phyloP scores from a whole-genome alignment of 306 rosid species.

The Pterocarpus santalinus region DNA sequence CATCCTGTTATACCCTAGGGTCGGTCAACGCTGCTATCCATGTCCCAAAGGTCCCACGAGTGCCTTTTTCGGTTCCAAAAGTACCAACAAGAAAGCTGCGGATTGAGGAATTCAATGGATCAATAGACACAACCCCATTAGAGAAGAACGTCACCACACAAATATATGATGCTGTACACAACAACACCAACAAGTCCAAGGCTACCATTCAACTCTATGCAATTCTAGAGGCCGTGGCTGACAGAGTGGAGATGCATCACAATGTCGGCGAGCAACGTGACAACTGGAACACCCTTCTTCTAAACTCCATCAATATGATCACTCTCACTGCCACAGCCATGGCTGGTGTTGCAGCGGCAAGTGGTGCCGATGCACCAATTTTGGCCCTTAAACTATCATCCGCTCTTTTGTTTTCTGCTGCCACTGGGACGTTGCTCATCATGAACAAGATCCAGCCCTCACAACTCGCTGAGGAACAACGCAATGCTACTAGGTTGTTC shows the following conservation, averaged over 20 bases:
- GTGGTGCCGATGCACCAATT: slow-evolving; percentile 29
- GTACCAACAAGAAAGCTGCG: slow-evolving; percentile 29
- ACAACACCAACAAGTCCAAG: slow-evolving; percentile 1
- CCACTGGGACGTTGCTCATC: slow-evolving; percentile 58
- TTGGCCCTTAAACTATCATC: slow-evolving; percentile 60
- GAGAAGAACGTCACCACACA: neutral
- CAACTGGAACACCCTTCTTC: slow-evolving; percentile 36
- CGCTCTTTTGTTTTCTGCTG: slow-evolving; percentile 59
- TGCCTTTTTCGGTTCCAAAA: slow-evolving; percentile 42
- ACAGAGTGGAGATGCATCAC: slow-evolving; percentile 53
- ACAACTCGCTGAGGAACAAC: slow-evolving; percentile 73
- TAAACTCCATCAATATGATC: slow-evolving; percentile 18
- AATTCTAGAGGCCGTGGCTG: slow-evolving; percentile 54
- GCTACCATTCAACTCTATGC: slow-evolving; percentile 50
- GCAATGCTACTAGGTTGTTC: slow-evolving; percentile 62
- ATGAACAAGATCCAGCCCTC: slow-evolving; percentile 77
- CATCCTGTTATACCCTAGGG: slow-evolving; percentile 42
- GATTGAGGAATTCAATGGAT: slow-evolving; percentile 30
- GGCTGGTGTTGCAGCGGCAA: slow-evolving; percentile 38
- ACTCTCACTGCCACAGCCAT: slow-evolving; percentile 20
- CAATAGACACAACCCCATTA: slow-evolving; percentile 19
- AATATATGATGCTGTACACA: neutral
- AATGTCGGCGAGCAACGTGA: slow-evolving; percentile 28
- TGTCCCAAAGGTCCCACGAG: slow-evolving; percentile 50
- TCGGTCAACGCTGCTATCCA: slow-evolving; percentile 51